These are phyloP conservation scores for Aurantiochytrium sp. DNA, from an alignment of 108 stramenopile species.

Conservation along the genomic window DNA sequence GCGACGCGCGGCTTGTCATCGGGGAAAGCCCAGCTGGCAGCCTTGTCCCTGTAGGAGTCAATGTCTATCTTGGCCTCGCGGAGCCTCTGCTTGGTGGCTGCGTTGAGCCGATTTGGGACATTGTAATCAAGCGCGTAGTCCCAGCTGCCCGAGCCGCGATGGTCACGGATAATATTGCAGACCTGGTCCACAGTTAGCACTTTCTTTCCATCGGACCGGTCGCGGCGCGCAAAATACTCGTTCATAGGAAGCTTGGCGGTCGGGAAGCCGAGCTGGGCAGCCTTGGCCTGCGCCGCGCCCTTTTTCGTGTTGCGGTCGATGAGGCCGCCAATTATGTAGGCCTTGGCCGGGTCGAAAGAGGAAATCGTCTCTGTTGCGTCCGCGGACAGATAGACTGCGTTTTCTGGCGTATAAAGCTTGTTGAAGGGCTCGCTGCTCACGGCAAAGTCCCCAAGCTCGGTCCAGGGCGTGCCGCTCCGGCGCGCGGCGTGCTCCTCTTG, in stretches of 20 bases:
- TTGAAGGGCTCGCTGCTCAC: neutral
- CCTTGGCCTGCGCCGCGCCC: neutral
- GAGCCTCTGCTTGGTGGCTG: neutral
- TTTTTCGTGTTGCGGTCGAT: neutral
- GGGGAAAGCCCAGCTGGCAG: neutral
- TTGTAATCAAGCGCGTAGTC: neutral
- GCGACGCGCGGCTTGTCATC: neutral
- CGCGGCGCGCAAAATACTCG: neutral
- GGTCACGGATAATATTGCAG: neutral
- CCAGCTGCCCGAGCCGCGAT: neutral
- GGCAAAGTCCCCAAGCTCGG: neutral
- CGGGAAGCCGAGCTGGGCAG: neutral
- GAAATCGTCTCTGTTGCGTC: neutral
- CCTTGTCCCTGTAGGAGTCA: neutral
- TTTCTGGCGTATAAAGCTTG: neutral
- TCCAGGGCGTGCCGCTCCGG: neutral
- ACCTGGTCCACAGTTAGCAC: slow-evolving; percentile 11
- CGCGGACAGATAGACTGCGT: neutral
- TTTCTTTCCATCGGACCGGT: neutral
- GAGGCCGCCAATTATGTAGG: slow-evolving; percentile 10
- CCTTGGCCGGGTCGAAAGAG: neutral
- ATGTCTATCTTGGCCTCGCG: neutral
- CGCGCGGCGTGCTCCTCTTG: neutral
- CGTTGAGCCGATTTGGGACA: neutral
- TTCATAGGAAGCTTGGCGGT: neutral